These are phyloP conservation scores for Triticum turgidum DNA, from an alignment of 176 grass and related monocot genomes.

Conservation along the genomic window DNA sequence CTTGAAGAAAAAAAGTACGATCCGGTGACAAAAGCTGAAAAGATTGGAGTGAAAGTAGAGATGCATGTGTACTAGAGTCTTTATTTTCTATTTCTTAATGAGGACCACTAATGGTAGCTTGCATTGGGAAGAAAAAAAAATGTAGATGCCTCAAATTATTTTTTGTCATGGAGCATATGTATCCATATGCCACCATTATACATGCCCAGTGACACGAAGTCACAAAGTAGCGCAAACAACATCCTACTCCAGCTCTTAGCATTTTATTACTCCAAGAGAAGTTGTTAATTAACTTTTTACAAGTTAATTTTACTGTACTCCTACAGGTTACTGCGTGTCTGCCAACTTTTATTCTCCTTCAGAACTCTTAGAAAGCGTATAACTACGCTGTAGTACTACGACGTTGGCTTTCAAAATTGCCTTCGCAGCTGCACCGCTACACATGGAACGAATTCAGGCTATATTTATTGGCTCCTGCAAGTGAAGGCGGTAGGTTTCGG, in stretches of 20 bases:
- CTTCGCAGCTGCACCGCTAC: not conserved
- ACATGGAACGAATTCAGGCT: constrained; percentile 7
- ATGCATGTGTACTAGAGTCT: too few relatives aligned
- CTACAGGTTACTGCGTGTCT: not conserved
- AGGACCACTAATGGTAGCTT: too few relatives aligned
- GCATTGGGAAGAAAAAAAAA: too few relatives aligned
- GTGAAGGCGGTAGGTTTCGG: constrained; percentile 4
- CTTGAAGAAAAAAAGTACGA: too few relatives aligned
- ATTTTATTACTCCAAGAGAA: not conserved
- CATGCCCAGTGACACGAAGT: not conserved
- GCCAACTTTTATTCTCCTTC: not conserved
- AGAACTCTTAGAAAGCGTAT: not conserved
- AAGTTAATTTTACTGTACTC: too few relatives aligned
- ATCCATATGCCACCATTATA: too few relatives aligned
- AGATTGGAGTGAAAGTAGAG: too few relatives aligned
- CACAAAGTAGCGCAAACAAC: not conserved
- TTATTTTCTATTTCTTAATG: too few relatives aligned
- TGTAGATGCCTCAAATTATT: too few relatives aligned
- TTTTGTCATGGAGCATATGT: too few relatives aligned
- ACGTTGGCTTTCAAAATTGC: not conserved
- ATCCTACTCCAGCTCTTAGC: not conserved
- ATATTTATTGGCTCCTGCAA: constrained; percentile 34
- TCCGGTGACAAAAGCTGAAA: too few relatives aligned
- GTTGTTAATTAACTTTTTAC: too few relatives aligned
- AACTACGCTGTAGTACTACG: not conserved